Evolutionary conservation across 495 filamentous ascomycete species (phyloP), one percentile per base, ranked within the genome.

Genomic region (Penicillium parvum): DNA sequence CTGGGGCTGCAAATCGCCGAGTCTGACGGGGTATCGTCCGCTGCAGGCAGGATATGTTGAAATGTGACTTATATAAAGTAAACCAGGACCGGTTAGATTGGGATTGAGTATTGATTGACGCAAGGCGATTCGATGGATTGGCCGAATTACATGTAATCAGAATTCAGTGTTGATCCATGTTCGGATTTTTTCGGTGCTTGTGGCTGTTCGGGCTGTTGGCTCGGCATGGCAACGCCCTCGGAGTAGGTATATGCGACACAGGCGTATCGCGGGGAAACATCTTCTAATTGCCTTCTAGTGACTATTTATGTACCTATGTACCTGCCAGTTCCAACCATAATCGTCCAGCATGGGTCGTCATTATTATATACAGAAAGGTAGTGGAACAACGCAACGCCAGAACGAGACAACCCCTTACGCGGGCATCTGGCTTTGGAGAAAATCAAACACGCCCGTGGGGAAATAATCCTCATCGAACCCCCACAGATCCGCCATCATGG

Each of bases 401-500:
- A 2, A 15, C 25, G 11, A 33, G 36, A n/a, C 2, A 8, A 40
- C 23, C 32, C 12, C 21, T 54, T 42, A 67, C 5, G 64, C 64
- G 6, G 69, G 69, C 69, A 73, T 73, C 47, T 73, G 69, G 22
- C 66, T 71, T 41, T 73, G 69, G 11, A 73, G 55, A 43, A 73
- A 73, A 50, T 73, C 69, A 47, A 73, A 73, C 8, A 73, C 68
- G 14, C 69, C 69, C 16, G 66, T 73, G 11, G 69, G 69, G 42
- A 73, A 73, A 43, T 70, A 72, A 14, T 73, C 69, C 43, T 73
- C 69, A 15, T 73, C 69, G 28, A 70, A 72, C 6, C 69, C 68
- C 69, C 69, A 73, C 20, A 71, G 45, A 47, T 72, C 69, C 8
- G 66, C 60, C 68, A 72, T 71, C 69, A 72, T 71, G 1, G 69